Conservation (phyloP, 1,284 basidiomycete species). For the Naganishia albida region DNA sequence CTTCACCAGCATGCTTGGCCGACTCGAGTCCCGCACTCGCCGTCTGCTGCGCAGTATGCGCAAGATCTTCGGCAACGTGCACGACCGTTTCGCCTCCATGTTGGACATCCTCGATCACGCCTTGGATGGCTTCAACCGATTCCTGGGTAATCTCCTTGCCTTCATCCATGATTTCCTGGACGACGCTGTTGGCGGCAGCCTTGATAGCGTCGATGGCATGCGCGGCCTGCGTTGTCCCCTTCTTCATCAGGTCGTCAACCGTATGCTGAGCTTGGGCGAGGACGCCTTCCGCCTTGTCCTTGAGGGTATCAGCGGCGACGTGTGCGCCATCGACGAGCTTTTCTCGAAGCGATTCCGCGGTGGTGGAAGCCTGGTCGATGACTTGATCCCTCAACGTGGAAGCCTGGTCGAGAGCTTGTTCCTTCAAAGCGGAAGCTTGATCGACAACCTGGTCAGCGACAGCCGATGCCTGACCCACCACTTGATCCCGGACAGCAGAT, state of each 20-base stretch:
- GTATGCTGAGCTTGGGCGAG: constrained; percentile 19
- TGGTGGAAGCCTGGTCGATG: constrained; percentile 17
- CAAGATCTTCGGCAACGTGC: constrained; percentile 17
- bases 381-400: constrained; percentile 10
- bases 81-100: constrained; percentile 15
- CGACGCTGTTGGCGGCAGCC: constrained; percentile 20
- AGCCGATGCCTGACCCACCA: constrained; percentile 11
- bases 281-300: constrained; percentile 13
- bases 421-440: constrained; percentile 7
- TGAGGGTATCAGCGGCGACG: constrained; percentile 17
- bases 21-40: constrained; percentile 21
- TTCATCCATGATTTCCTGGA: constrained; percentile 27
- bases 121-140: constrained; percentile 25
- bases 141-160: constrained; percentile 29
- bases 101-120: constrained; percentile 16
- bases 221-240: constrained; percentile 7
- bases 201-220: constrained; percentile 24
- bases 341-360: constrained; percentile 15
- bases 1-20: constrained; percentile 23
- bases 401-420: constrained; percentile 15
- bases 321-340: constrained; percentile 17
- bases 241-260: constrained; percentile 15
- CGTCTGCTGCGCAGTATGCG: constrained; percentile 6
- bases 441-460: constrained; percentile 2
- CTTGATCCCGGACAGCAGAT: not conserved